Conservation (phyloP, 345 rosid species). For the Ceriops tagal region DNA sequence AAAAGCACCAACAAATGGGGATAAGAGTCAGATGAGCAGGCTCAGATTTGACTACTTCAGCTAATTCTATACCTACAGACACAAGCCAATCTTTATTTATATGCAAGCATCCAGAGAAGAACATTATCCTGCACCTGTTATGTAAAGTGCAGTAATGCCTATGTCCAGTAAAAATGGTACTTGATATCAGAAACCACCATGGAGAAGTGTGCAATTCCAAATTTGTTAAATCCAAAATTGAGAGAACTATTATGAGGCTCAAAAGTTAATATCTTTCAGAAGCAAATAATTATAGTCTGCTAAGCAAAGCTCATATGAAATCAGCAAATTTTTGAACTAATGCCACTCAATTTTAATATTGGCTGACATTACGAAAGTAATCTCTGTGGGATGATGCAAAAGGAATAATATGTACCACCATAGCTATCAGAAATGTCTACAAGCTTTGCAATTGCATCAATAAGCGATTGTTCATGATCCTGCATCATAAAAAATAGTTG, state of each 20-base stretch:
- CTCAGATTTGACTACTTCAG: not conserved
- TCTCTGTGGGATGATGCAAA: conserved; percentile 2
- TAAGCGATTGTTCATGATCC: conserved; percentile 82
- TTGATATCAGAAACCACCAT: too few species aligned
- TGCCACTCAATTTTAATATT: not conserved
- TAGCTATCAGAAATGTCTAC: conserved; percentile 74
- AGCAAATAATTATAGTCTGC: not conserved
- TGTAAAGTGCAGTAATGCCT: too few species aligned
- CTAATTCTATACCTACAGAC: too few species aligned
- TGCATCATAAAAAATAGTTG: conserved; percentile 24
- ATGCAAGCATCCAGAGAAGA: too few species aligned
- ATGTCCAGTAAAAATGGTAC: too few species aligned
- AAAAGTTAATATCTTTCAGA: not conserved
- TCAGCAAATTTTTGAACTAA: not conserved
- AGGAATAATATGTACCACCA: conserved; percentile 39
- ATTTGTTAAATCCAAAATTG: too few species aligned
- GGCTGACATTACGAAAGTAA: not conserved
- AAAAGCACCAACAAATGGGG: not conserved
- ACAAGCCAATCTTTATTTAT: too few species aligned
- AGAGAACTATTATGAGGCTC: not conserved
- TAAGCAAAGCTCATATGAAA: not conserved
- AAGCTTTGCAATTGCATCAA: conserved; percentile 67
- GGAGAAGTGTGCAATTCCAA: too few species aligned
- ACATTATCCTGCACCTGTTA: too few species aligned
- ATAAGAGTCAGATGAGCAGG: not conserved